Percentiles rank a stretch among this genome's conserved stretches.
phyloP scores from a whole-genome alignment of 1,284 basidiomycete genomes.

The Chondrostereum purpureum region DNA sequence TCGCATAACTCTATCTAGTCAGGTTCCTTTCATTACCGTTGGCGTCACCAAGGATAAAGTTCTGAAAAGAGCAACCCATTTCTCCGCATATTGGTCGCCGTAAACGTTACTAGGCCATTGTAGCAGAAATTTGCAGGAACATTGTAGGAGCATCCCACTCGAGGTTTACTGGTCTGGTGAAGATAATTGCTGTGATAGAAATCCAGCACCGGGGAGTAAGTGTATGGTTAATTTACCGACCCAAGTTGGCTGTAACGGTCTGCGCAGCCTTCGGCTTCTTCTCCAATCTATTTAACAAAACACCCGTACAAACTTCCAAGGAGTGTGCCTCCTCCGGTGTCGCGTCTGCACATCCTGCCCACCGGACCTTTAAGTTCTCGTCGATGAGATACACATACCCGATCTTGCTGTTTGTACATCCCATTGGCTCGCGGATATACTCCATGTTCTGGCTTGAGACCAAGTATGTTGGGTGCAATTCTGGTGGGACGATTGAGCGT shows the following conservation, averaged over 20 bases:
- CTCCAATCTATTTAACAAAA: slow-evolving; percentile 23
- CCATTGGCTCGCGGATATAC: slow-evolving; percentile 74
- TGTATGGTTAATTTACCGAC: no score
- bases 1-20: no score
- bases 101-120: no score
- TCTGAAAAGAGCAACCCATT: no score
- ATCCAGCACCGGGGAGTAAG: no score
- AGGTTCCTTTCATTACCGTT: no score
- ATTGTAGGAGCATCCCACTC: no score
- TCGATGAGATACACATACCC: slow-evolving; percentile 94
- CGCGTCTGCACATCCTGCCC: slow-evolving; percentile 89
- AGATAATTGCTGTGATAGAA: no score
- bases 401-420: slow-evolving; percentile 86
- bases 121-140: no score
- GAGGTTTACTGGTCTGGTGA: no score
- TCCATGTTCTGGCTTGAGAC: slow-evolving; percentile 78
- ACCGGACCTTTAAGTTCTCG: slow-evolving; percentile 77
- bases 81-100: no score
- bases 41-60: no score
- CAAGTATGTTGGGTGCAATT: slow-evolving; percentile 73
- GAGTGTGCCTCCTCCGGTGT: slow-evolving; percentile 67
- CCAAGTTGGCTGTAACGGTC: neutral
- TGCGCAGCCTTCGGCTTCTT: slow-evolving; percentile 5
- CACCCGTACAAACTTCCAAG: slow-evolving; percentile 68
- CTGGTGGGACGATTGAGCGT: slow-evolving; percentile 55